phyloP scores from a whole-genome alignment of 2,329 filamentous ascomycete genomes.

The Phyllosticta citribraziliensis region DNA sequence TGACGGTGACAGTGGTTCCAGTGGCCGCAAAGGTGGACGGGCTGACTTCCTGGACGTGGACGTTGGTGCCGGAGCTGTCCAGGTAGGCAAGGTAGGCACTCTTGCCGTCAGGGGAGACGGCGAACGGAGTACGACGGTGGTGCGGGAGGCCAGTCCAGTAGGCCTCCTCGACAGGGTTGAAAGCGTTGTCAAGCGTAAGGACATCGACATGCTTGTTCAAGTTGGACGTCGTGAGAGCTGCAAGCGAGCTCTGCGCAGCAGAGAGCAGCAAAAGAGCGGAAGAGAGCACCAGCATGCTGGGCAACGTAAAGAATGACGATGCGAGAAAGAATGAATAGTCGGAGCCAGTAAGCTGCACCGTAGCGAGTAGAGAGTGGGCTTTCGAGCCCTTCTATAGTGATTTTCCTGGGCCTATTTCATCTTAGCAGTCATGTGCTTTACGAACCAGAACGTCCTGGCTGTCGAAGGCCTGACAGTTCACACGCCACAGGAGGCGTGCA shows the following conservation, averaged over 20 bases:
- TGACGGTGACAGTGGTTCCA: conserved; percentile 42
- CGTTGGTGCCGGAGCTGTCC: conserved; percentile 44
- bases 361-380: not conserved
- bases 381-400: not conserved
- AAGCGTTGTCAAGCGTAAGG: conserved; percentile 40
- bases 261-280: conserved; percentile 25
- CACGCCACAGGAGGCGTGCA: not conserved
- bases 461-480: not conserved
- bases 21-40: conserved; percentile 45
- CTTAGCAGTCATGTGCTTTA: not conserved
- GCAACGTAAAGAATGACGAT: conserved; percentile 17
- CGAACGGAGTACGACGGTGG: conserved; percentile 52
- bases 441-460: not conserved
- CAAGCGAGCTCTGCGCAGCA: conserved; percentile 23
- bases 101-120: conserved; percentile 50
- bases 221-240: conserved; percentile 31
- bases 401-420: not conserved
- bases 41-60: conserved; percentile 49
- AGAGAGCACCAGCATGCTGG: conserved; percentile 21
- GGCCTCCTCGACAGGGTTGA: conserved; percentile 48
- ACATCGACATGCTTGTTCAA: conserved; percentile 33
- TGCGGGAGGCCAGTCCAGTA: conserved; percentile 55
- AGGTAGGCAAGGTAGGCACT: conserved; percentile 52
- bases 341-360: not conserved
- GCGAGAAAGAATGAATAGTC: conserved; percentile 1